phyloP scores from a whole-genome alignment of 331 rosid genomes.

The Rosa hybrid region DNA sequence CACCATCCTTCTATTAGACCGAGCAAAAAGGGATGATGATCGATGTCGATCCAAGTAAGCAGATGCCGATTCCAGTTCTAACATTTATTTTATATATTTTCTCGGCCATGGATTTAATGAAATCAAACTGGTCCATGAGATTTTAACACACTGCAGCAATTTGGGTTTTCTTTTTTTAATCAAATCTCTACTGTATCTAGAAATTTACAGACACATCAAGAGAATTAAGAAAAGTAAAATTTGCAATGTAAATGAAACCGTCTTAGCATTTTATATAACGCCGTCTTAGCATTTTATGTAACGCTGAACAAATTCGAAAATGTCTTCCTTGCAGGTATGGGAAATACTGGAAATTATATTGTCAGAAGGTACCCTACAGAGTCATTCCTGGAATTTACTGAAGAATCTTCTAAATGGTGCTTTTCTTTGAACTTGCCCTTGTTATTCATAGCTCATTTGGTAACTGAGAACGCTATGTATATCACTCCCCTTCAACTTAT shows the following conservation, averaged over 20 bases:
- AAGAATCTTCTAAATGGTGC: not conserved
- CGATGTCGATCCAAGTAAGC: constrained; percentile 96
- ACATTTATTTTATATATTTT: not conserved
- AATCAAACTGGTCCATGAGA: not conserved
- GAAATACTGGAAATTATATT: constrained; percentile 81
- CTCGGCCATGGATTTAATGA: not conserved
- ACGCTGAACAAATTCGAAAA: constrained; percentile 1
- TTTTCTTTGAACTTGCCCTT: not conserved
- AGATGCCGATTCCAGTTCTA: constrained; percentile 9
- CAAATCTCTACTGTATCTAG: not conserved
- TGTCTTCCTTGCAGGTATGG: constrained; percentile 70
- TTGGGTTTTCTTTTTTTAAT: not conserved
- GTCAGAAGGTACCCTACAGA: constrained; percentile 76
- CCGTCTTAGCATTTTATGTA: not conserved
- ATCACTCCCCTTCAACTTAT: constrained; percentile 3
- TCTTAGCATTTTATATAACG: not conserved
- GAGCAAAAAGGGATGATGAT: constrained; percentile 95
- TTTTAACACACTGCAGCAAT: not conserved
- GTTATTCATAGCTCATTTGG: constrained; percentile 4
- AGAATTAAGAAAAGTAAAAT: not conserved
- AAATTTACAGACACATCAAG: not conserved
- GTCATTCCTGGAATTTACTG: constrained; percentile 84
- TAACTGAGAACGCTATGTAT: constrained; percentile 15
- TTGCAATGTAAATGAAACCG: not conserved
- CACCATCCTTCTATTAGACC: constrained; percentile 85